Base-by-base conservation (phyloP, 2,329 filamentous ascomycete species). In the Sarocladiaceae sp. region DNA sequence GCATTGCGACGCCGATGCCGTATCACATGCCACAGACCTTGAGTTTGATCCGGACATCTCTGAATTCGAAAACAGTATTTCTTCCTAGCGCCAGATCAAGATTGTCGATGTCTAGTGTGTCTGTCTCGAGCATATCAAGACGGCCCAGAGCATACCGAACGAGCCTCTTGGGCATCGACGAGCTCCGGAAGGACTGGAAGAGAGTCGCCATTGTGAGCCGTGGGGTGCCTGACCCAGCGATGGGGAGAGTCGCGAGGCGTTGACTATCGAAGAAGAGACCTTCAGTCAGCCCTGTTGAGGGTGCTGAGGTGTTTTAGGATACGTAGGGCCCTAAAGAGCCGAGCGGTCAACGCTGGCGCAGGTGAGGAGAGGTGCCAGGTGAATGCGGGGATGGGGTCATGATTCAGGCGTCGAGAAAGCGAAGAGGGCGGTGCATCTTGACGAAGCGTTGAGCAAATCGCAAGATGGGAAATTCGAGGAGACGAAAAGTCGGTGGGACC, bases 101-200 rank as follows among this genome's bases (percentile, higher is more conserved):
- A 53, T 88, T 88, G 51, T 93, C 88, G 49, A 93, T 75, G 57
- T 96, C 86, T 53, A 96, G 70, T 11, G 85, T 83, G 58, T 94
- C 85, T 46, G 88, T 85, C 58, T 97, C 93, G 48, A 98, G 78
- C 45, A 96, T 74, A 54, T 95, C 89, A 47, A 95, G 74, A 47
- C 83, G 82, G 19, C 85, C 84, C 33, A 98, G 72, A 41, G 83
- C 88, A 69, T 93, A 95, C 53, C 88, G 83, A 52, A 97, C 76
- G 56, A 97, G 75, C 63, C 85, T 82, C 75, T 93, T 95, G 68
- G 90, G 87, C 72, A 95, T 88, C 54, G 80, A 86, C 51, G 88
- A 79, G 61, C 66, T 72, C 56, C 71, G 67, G 56, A 81, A 79
- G 47, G 72, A 74, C 64, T 73, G 82, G 57, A 93, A 77, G 60